A percentile compares a stretch with the other conserved stretches of the same genome.
Evolutionary conservation across 164 flowering plant genomes (phyloP).

Genomic region (grape (Vitis vinifera)): ASM3070453v1 NC_081810.1:6388001-6388500

Average conservation of each 20-base stretch:
- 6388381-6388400: conserved; percentile 85
- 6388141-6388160: background rate
- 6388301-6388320: conserved; percentile 20
- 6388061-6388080: background rate
- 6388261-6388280: too few species aligned
- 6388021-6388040: background rate
- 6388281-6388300: background rate
- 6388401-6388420: conserved; percentile 84
- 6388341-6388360: conserved; percentile 7
- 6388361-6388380: conserved; percentile 45
- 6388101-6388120: background rate
- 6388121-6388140: background rate
- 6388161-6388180: background rate
- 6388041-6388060: background rate
- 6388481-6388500: conserved; percentile 86
- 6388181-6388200: background rate
- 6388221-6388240: too few species aligned
- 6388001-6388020: background rate
- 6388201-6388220: background rate
- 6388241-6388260: too few species aligned
- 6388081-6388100: background rate
- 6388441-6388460: conserved; percentile 90
- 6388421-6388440: conserved; percentile 96
- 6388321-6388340: conserved; percentile 14
- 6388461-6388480: conserved; percentile 85